Evolutionary conservation across 1,139 yeast species (phyloP), one percentile per base, ranked within the genome.

Genomic region (Meyerozyma guilliermondii): DNA sequence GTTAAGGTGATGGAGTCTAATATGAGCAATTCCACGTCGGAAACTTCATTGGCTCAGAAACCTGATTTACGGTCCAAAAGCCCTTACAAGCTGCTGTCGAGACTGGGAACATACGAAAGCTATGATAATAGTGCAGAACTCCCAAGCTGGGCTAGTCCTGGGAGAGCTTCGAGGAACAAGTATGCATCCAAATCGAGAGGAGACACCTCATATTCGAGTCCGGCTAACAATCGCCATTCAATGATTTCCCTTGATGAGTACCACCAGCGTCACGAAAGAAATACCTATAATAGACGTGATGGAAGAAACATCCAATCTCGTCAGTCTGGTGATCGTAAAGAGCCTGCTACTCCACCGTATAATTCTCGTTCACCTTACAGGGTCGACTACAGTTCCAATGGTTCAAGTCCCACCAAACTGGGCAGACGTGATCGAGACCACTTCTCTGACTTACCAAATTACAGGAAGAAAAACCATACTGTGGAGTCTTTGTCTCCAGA

Each of bases 1-100:
- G 97, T 89, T n/a, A 81, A 79, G 46, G 57, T 75, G 39, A 63
- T 80, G 41, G 78, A 68, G 42, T 67, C 35, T 33, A 37, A 27
- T 29, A 46, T 51, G 36, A 44, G 50, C 30, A 47, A 46, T 35
- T 51, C 53, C 10, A 40, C 46, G 17, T 49, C 56, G 40, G 47
- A 41, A 20, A 22, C 41, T 3, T 14, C 18, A 31, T 29, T 31
- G 37, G 22, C 24, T 13, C 36, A 16, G 24, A 33, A 33, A n/a
- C 23, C 13, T 14, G 36, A 33, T 4, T 16, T 16, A 3, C n/a
- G 36, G 10, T 17, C 24, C 16, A 33, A 33, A 20, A 33, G 24
- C 24, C 36, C 36, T 10, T 10, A 33, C 7, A 33, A 33, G 14
- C 36, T 18, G 36, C 23, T 7, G 11, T 10, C 28, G 13, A 11